Conservation (phyloP, 805 yeast species). For the Ogataea dorogensis region DNA sequence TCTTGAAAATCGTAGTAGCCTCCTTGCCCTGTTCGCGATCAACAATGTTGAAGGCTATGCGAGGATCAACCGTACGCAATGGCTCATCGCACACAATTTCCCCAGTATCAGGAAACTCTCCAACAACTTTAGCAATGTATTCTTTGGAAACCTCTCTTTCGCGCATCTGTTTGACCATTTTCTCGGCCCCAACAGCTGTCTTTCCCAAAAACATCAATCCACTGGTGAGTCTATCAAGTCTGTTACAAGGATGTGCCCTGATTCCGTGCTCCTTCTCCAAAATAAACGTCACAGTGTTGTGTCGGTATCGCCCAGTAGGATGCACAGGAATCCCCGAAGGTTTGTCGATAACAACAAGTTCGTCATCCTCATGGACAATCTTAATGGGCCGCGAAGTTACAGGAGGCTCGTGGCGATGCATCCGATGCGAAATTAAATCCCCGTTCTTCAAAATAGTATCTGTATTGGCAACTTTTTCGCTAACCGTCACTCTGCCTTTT, state of each 20-base stretch:
- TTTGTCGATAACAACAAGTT: conserved; percentile 80
- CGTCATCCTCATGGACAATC: conserved; percentile 71
- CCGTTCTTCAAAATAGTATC: conserved; percentile 77
- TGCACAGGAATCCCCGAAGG: conserved; percentile 96
- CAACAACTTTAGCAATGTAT: conserved; percentile 84
- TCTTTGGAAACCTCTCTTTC: conserved; percentile 76
- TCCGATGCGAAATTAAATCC: conserved; percentile 72
- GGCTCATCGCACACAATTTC: conserved; percentile 62
- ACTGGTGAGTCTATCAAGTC: conserved; percentile 87
- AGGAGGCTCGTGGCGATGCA: conserved; percentile 91
- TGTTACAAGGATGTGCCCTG: conserved; percentile 77
- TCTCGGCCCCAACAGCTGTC: conserved; percentile 73
- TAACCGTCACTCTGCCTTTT: conserved; percentile 73
- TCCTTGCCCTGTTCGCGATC: conserved; percentile 56
- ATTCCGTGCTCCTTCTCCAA: conserved; percentile 67
- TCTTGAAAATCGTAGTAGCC: conserved; percentile 68
- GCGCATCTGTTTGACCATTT: conserved; percentile 65
- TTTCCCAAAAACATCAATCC: conserved; percentile 93
- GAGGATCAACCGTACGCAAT: conserved; percentile 68
- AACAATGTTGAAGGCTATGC: conserved; percentile 64
- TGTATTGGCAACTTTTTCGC: conserved; percentile 58
- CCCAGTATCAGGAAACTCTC: conserved; percentile 68
- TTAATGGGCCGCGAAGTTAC: conserved; percentile 59
- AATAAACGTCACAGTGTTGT: conserved; percentile 72
- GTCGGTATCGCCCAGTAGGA: conserved; percentile 85